Evolutionary conservation across 495 filamentous ascomycete species (phyloP).

Genomic region (Saxispiralis lemnorum): DNA sequence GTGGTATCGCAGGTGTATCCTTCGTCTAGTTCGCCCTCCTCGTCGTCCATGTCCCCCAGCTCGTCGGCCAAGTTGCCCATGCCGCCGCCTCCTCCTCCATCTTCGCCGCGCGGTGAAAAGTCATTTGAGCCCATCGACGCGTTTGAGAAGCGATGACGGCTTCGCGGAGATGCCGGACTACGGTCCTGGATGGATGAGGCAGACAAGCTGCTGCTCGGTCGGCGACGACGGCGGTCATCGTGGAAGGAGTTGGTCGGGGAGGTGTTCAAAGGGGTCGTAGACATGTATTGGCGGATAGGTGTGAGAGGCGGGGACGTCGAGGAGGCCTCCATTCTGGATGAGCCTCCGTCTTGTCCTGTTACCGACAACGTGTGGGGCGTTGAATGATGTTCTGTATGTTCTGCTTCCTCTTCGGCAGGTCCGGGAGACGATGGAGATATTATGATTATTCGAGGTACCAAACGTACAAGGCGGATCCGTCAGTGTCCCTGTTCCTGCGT

Average conservation of each 20-base stretch:
- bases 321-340: conserved; percentile 1
- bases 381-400: neutral
- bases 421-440: no score
- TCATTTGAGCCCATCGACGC: conserved; percentile 12
- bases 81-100: conserved; percentile 5
- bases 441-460: no score
- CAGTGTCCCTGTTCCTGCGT: no score
- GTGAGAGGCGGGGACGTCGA: conserved; percentile 12
- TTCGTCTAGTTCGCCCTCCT: conserved; percentile 8
- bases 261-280: conserved; percentile 11
- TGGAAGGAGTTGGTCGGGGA: conserved; percentile 9
- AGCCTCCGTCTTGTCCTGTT: neutral
- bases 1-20: conserved; percentile 1
- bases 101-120: conserved; percentile 4
- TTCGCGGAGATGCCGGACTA: conserved; percentile 7
- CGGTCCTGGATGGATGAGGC: conserved; percentile 11
- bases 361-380: no score
- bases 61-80: conserved; percentile 18
- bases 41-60: conserved; percentile 13
- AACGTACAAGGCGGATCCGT: no score
- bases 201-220: conserved; percentile 11
- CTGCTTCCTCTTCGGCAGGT: neutral
- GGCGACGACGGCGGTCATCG: conserved; percentile 1
- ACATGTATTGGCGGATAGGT: conserved; percentile 10
- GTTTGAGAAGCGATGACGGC: conserved; percentile 10